These are phyloP conservation scores for Incumbomyces delicatus DNA, from an alignment of 2,329 filamentous ascomycete species.

Conservation along the genomic window DNA sequence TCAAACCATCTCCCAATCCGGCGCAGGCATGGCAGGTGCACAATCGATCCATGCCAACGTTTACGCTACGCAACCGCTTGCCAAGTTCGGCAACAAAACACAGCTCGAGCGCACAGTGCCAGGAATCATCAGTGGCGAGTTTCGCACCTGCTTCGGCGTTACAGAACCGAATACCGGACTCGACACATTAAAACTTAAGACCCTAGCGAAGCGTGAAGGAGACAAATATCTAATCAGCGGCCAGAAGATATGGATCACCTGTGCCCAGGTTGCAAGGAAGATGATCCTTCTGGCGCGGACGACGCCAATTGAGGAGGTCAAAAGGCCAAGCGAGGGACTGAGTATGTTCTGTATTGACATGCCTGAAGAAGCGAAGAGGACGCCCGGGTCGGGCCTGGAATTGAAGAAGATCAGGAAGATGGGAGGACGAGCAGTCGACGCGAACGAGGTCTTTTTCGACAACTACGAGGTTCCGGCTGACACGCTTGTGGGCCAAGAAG, in stretches of 20 bases:
- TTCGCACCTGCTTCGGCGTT: slow-evolving; percentile 69
- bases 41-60: slow-evolving; percentile 57
- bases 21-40: slow-evolving; percentile 66
- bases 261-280: slow-evolving; percentile 68
- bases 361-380: slow-evolving; percentile 34
- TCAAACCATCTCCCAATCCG: slow-evolving; percentile 68
- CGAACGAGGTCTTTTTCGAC: slow-evolving; percentile 83
- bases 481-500: slow-evolving; percentile 60
- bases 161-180: slow-evolving; percentile 76
- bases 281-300: slow-evolving; percentile 79
- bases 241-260: slow-evolving; percentile 86
- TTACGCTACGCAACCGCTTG: slow-evolving; percentile 62
- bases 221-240: slow-evolving; percentile 59
- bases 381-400: slow-evolving; percentile 52
- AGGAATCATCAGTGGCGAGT: slow-evolving; percentile 61
- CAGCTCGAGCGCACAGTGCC: slow-evolving; percentile 58
- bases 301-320: slow-evolving; percentile 55
- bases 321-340: slow-evolving; percentile 63
- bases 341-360: slow-evolving; percentile 75
- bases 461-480: slow-evolving; percentile 58
- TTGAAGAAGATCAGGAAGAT: slow-evolving; percentile 72
- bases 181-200: slow-evolving; percentile 63
- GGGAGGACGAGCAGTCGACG: slow-evolving; percentile 72
- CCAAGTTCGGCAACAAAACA: slow-evolving; percentile 58
- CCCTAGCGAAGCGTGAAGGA: slow-evolving; percentile 51